phyloP scores from a whole-genome alignment of 2,329 filamentous ascomycete genomes.

The Verticillium dahliae region DNA sequence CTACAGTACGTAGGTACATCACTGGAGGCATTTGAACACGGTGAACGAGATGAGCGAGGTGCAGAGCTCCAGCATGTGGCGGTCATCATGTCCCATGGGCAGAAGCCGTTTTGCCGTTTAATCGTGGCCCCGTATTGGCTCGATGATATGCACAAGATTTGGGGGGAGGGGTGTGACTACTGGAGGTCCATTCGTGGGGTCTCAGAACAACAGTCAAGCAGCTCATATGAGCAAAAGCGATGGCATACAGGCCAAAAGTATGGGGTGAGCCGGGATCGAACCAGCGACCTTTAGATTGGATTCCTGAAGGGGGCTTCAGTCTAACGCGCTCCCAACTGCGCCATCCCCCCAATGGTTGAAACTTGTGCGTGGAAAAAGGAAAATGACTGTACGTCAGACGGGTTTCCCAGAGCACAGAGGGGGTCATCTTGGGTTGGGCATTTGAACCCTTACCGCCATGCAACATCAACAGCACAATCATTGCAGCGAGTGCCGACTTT shows the following conservation, averaged over 20 bases:
- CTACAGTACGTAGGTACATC: too few relatives aligned
- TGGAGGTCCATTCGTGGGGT: too few relatives aligned
- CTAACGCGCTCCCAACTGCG: background rate
- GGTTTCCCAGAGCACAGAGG: too few relatives aligned
- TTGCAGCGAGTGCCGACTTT: background rate
- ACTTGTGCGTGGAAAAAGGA: too few relatives aligned
- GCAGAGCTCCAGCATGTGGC: background rate
- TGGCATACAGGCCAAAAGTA: background rate
- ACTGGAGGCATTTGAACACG: background rate
- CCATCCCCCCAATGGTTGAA: background rate
- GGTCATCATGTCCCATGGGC: background rate
- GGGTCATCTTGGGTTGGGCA: background rate
- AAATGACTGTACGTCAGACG: too few relatives aligned
- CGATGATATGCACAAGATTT: background rate
- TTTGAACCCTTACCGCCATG: background rate
- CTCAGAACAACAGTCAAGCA: too few relatives aligned
- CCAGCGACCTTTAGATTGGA: too few relatives aligned
- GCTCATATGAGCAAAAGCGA: too few relatives aligned
- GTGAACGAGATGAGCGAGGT: background rate
- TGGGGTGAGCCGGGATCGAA: background rate
- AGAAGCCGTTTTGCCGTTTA: background rate
- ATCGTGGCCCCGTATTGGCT: background rate
- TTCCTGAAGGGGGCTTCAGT: background rate
- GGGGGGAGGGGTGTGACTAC: too few relatives aligned
- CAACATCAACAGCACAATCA: background rate